These are phyloP conservation scores for Cyclospora cayetanensis DNA, from an alignment of 169 alveolate species.

Conservation along the genomic window DNA sequence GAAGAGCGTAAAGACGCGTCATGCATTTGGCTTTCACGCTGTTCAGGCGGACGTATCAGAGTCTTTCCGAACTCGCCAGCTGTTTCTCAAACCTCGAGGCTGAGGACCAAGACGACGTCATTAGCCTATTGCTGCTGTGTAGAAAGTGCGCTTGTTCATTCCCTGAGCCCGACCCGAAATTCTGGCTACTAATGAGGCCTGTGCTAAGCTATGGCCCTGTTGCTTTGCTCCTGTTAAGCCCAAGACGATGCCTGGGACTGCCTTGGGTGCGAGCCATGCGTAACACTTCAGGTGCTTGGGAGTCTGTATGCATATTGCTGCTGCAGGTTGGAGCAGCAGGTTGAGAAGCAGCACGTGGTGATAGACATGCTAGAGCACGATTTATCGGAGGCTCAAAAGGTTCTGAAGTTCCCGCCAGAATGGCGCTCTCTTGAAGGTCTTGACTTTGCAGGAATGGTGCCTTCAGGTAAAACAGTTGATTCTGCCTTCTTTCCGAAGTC, in stretches of 20 bases:
- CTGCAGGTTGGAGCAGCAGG: constrained; percentile 76
- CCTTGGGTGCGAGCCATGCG: no score
- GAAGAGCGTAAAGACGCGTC: no score
- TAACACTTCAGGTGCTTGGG: not conserved
- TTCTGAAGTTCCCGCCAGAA: constrained; percentile 79
- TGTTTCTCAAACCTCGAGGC: constrained; percentile 77
- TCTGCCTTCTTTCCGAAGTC: not conserved
- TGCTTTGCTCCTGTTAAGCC: not conserved
- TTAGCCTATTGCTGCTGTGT: constrained; percentile 75
- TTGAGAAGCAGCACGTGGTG: constrained; percentile 77
- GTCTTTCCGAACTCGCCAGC: constrained; percentile 78
- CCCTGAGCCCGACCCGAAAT: not conserved
- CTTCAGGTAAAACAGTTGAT: constrained; percentile 33
- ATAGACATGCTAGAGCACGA: constrained; percentile 80
- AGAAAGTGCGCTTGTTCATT: constrained; percentile 67
- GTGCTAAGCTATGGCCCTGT: not conserved
- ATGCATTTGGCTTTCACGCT: no score
- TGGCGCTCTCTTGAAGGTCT: constrained; percentile 76
- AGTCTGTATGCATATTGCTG: not conserved
- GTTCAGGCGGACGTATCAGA: constrained; percentile 77
- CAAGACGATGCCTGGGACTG: no score
- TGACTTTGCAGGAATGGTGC: constrained; percentile 69
- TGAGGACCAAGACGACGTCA: constrained; percentile 79
- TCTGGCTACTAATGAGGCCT: not conserved
- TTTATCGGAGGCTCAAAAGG: constrained; percentile 73